Percentiles rank a stretch among this genome's conserved stretches.
phyloP scores from a whole-genome alignment of 768 basidiomycete genomes.

The Daedalea quercina region DNA sequence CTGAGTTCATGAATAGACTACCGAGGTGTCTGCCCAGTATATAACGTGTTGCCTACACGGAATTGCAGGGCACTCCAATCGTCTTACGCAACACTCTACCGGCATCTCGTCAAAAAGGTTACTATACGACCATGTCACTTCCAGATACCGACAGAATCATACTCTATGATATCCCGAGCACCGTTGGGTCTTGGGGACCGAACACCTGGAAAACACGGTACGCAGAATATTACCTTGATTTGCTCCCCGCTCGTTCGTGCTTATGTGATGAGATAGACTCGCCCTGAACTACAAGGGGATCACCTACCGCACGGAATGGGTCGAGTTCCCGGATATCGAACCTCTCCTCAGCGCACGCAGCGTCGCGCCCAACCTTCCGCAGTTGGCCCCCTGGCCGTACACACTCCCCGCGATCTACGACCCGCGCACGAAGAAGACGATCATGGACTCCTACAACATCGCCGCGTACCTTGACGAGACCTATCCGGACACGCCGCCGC shows the following conservation, averaged over 20 bases:
- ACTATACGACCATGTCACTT: too few species aligned
- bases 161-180: conserved; percentile 17
- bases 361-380: conserved; percentile 27
- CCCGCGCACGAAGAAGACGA: conserved; percentile 12
- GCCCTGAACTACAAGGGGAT: conserved; percentile 35
- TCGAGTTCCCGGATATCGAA: conserved; percentile 47
- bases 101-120: too few species aligned
- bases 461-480: conserved; percentile 21
- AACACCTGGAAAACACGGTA: conserved; percentile 24
- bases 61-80: too few species aligned
- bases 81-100: too few species aligned
- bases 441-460: conserved; percentile 24
- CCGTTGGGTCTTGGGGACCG: conserved; percentile 8
- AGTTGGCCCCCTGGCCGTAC: conserved; percentile 17
- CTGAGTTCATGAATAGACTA: too few species aligned
- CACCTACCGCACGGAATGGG: conserved; percentile 41
- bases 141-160: conserved; percentile 5
- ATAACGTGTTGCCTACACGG: too few species aligned
- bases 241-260: background rate
- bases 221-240: conserved; percentile 4
- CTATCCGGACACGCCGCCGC: conserved; percentile 24
- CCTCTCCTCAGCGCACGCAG: conserved; percentile 27
- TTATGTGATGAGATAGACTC: conserved; percentile 4
- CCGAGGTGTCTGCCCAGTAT: too few species aligned
- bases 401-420: conserved; percentile 25